A percentile compares a stretch with the other conserved stretches of the same genome.
Evolutionary conservation across 371 early-diverging fungal genomes (phyloP).

Genomic region (Mucor lusitanicus): DNA sequence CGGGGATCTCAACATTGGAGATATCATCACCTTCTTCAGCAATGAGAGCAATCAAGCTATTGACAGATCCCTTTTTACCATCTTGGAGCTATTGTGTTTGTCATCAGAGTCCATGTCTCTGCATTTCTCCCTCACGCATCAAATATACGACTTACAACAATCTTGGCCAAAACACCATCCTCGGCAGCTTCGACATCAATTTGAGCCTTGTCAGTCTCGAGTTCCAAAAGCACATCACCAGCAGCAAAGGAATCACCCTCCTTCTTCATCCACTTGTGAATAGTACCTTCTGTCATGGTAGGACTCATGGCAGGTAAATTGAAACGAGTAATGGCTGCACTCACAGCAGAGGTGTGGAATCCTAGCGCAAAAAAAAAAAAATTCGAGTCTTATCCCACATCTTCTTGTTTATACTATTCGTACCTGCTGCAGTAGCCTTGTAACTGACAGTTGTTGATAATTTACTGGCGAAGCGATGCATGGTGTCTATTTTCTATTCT

Average conservation of each 20-base stretch:
- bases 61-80: conserved; percentile 66
- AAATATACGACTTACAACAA: conserved; percentile 57
- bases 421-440: conserved; percentile 12
- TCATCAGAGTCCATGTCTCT: neutral
- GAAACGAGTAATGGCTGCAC: conserved; percentile 68
- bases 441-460: conserved; percentile 5
- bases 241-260: conserved; percentile 84
- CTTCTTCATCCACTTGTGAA: conserved; percentile 88
- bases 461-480: conserved; percentile 16
- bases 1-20: conserved; percentile 69
- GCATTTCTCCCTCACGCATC: neutral
- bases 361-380: conserved; percentile 33
- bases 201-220: conserved; percentile 97
- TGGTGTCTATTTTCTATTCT: neutral
- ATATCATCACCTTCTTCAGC: conserved; percentile 92
- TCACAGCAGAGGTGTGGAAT: conserved; percentile 62
- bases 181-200: conserved; percentile 97
- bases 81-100: conserved; percentile 42
- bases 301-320: conserved; percentile 95
- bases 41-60: conserved; percentile 79
- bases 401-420: neutral
- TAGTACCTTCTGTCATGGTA: conserved; percentile 97
- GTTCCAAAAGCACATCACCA: conserved; percentile 89
- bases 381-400: neutral
- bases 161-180: conserved; percentile 93